Percentiles rank a stretch among this genome's conserved stretches.
Evolutionary conservation across 2,329 filamentous ascomycete genomes (phyloP).

Genomic region (Verticillium dahliae): DNA sequence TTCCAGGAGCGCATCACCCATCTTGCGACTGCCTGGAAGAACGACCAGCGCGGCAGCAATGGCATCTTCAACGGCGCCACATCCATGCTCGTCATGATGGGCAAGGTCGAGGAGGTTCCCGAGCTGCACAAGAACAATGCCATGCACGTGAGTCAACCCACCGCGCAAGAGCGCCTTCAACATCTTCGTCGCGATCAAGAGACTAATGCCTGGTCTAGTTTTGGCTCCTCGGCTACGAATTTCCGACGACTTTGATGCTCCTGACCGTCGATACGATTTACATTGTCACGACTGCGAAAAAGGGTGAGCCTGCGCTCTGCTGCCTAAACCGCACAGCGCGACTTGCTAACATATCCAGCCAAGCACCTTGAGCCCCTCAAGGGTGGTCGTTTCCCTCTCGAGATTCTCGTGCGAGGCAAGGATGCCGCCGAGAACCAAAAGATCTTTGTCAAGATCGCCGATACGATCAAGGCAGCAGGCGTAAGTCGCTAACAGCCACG

Average conservation of each 20-base stretch:
- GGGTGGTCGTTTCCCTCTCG: constrained; percentile 84
- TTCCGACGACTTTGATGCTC: constrained; percentile 90
- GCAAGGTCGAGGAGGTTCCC: constrained; percentile 84
- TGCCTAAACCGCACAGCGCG: not conserved
- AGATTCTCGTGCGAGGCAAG: constrained; percentile 87
- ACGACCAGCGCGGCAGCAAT: constrained; percentile 62
- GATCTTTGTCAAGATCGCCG: constrained; percentile 76
- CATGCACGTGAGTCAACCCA: constrained; percentile 66
- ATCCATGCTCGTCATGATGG: constrained; percentile 86
- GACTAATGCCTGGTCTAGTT: constrained; percentile 52
- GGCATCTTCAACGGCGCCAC: constrained; percentile 77
- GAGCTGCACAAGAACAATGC: constrained; percentile 95
- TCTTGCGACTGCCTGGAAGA: constrained; percentile 89
- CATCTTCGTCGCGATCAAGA: constrained; percentile 1
- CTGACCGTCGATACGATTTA: constrained; percentile 84
- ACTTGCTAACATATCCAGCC: constrained; percentile 43
- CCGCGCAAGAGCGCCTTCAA: not conserved
- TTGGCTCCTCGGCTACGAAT: constrained; percentile 98
- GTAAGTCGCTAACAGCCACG: constrained; percentile 43
- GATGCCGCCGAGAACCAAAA: constrained; percentile 88
- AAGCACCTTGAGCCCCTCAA: constrained; percentile 91
- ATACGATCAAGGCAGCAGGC: constrained; percentile 80
- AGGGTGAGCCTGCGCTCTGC: constrained; percentile 52
- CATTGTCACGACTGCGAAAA: constrained; percentile 93
- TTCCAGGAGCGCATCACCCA: constrained; percentile 91